Evolutionary conservation across 23 red algal species (phyloP), one percentile per base, ranked within the genome.

Genomic region (Cyanidioschyzon merolae): DNA sequence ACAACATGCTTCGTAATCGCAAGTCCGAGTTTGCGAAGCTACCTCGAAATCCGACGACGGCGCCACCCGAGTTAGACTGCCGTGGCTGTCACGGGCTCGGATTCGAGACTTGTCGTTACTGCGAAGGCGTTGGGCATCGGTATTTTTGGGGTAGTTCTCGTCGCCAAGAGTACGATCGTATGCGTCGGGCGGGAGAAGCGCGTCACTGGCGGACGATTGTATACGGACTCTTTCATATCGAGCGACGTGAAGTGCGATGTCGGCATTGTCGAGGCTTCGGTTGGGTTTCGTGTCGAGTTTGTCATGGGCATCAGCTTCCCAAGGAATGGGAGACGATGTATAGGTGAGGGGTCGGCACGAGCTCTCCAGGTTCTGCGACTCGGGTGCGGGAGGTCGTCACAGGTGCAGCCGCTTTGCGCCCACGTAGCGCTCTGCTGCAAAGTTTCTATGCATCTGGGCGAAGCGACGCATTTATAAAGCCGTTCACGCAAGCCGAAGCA

Each of bases 191-290:
- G 7, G 63, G 32, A 7, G 63, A 71, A 25, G 63, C 21, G 29
- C 21, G 32, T 3, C 63, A 71, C 63, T 35, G 63, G 63, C 63
- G 63, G n/a, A 32, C 32, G 63, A 25, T 71, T 3, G 16, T 32
- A 7, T 25, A 35, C 32, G 63, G 32, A 7, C 7, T 35, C 12
- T 71, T 71, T 32, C 63, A 32, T 35, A 71, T 71, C 32, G 63
- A 71, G 29, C 63, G 63, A 27, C 63, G 63, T 3, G 63, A 32
- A 27, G 63, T 35, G 63, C 63, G 63, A 17, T 71, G 63, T 35
- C 63, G 63, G 63, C 63, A 32, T 27, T 71, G 63, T 71, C 32
- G 63, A 7, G 63, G 63, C n/a, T 71, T 71, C 29, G 63, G 63
- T 35, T 71, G 63, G 63, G n/a, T 71, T 7, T 35, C 63, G 16